phyloP scores from a whole-genome alignment of 1,284 basidiomycete genomes.

The Omphalotus olearius region DNA sequence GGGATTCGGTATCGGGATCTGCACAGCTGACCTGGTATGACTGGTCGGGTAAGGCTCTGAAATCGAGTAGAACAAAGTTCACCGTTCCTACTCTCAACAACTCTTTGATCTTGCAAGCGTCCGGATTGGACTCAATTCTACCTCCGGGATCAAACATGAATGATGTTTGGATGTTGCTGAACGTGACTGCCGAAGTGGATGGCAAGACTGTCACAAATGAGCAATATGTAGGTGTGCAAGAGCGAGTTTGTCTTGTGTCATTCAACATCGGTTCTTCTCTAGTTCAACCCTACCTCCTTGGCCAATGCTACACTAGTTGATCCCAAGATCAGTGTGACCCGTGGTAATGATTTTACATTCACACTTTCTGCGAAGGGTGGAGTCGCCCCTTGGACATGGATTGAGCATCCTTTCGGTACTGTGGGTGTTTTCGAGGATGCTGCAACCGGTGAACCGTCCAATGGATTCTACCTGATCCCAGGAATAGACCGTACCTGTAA shows the following conservation, averaged over 20 bases:
- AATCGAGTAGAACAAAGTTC: conserved; percentile 35
- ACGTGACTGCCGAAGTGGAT: conserved; percentile 43
- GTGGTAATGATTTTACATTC: conserved; percentile 36
- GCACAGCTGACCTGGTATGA: conserved; percentile 58
- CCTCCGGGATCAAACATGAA: conserved; percentile 35
- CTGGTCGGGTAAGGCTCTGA: conserved; percentile 44
- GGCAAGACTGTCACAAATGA: conserved; percentile 43
- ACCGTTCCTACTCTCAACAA: conserved; percentile 47
- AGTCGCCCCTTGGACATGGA: conserved; percentile 55
- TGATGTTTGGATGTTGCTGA: conserved; percentile 50
- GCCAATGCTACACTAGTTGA: conserved; percentile 42
- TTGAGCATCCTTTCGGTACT: conserved; percentile 52
- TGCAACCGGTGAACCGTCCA: conserved; percentile 35
- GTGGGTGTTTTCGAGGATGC: conserved; percentile 50
- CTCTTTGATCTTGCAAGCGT: conserved; percentile 36
- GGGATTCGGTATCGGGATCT: conserved; percentile 40
- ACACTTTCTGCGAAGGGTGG: conserved; percentile 48
- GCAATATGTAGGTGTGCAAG: conserved; percentile 38
- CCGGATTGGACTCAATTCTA: conserved; percentile 40
- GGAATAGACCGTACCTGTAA: conserved; percentile 45
- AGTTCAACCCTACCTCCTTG: conserved; percentile 53
- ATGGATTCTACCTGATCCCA: conserved; percentile 53
- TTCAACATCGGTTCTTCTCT: background rate
- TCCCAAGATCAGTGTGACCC: conserved; percentile 38
- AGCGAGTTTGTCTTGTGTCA: background rate